Evolutionary conservation across 208 protist species (phyloP), one percentile per base, ranked within the genome.

Genomic region (Crithidia fasciculata): DNA sequence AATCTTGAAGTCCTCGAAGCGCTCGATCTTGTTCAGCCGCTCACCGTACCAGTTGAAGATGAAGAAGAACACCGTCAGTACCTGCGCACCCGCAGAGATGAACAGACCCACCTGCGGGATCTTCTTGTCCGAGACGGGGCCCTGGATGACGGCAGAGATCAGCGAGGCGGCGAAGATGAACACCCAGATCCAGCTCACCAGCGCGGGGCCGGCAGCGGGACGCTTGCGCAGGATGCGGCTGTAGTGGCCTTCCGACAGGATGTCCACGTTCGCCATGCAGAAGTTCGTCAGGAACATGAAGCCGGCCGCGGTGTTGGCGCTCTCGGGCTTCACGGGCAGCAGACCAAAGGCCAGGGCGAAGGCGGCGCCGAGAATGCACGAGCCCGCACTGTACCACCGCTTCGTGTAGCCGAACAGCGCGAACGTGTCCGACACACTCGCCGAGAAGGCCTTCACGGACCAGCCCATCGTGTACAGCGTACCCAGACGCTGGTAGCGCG

Each of bases 181-280:
- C 72, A 72, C 80, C 88, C 86, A 94, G 41, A 94, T 76, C 78
- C 82, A 92, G 45, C 81, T 89, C 54, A 94, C 85, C 15, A 92
- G 74, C 53, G 74, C 39, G 5, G 83, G 72, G 9, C 83, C 86
- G 13, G 65, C 57, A 28, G 54, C 60, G 3, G 89, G 86, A 13
- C 71, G 19, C 58, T 77, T 72, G 36, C 80, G 81, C 57, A 94
- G 76, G 50, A 90, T 44, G 19, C 83, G 80, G 69, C 83, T 92
- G 83, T 92, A 94, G 73, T 88, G 83, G 16, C 89, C 86, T 56
- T 94, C 76, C 0, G 85, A 87, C 6, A 94, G 80, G 55, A 92
- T 91, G 66, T 94, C 86, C 15, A 94, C 70, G 71, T 86, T 89
- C 15, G 84, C 82, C 74, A 84, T 90, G 58, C 76, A 78, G 64